phyloP scores from a whole-genome alignment of 2,329 filamentous ascomycete genomes.

The Basipetospora chlamydospora region DNA sequence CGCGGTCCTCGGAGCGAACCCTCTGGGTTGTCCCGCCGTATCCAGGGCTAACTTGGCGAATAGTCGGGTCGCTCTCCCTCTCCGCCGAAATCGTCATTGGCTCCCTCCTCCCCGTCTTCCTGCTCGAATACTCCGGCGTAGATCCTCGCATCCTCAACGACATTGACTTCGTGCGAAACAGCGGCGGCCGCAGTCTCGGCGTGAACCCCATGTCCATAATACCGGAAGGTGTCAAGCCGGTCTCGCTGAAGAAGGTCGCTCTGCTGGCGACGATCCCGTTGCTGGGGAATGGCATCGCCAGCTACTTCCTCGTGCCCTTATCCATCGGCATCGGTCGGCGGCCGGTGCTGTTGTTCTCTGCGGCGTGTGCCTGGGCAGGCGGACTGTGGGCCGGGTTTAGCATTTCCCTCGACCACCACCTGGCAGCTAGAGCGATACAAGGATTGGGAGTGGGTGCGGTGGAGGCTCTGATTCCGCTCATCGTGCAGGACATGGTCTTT shows the following conservation, averaged over 20 bases:
- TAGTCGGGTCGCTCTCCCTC: slow-evolving; percentile 5
- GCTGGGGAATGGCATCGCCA: slow-evolving; percentile 19
- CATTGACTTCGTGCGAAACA: slow-evolving; percentile 10
- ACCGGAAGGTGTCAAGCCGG: slow-evolving; percentile 14
- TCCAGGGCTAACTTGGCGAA: neutral
- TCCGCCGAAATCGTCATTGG: slow-evolving; percentile 13
- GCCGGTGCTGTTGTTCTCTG: slow-evolving; percentile 19
- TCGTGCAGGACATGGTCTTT: slow-evolving; percentile 24
- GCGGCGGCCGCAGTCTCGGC: slow-evolving; percentile 2
- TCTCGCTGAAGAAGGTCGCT: slow-evolving; percentile 15
- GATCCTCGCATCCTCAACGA: slow-evolving; percentile 16
- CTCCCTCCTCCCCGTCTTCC: slow-evolving; percentile 18
- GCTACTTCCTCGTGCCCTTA: slow-evolving; percentile 22
- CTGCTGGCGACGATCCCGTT: slow-evolving; percentile 20
- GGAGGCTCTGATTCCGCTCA: slow-evolving; percentile 21
- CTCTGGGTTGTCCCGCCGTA: neutral
- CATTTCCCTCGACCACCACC: slow-evolving; percentile 14
- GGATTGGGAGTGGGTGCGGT: slow-evolving; percentile 21
- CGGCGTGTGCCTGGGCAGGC: slow-evolving; percentile 18
- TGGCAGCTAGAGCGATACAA: slow-evolving; percentile 19
- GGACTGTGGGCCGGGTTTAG: slow-evolving; percentile 22
- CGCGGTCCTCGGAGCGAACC: neutral
- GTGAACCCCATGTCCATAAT: slow-evolving; percentile 17
- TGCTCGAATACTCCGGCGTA: slow-evolving; percentile 19
- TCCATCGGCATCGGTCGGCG: slow-evolving; percentile 21